Percentiles rank a stretch among this genome's conserved stretches.
phyloP scores from a whole-genome alignment of 176 grass and related monocot genomes.

The Aechmea fasciata region DNA sequence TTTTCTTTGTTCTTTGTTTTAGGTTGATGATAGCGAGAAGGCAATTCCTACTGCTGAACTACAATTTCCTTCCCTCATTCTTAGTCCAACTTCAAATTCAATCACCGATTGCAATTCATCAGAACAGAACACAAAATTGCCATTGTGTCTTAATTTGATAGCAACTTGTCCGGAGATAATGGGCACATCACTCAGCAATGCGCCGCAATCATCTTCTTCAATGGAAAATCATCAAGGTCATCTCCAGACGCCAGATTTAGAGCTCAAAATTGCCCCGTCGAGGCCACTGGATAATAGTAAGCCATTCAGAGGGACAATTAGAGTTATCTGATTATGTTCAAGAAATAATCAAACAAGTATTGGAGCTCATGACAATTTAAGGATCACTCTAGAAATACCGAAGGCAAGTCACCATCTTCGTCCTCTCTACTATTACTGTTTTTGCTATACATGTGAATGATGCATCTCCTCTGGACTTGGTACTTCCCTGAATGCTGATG shows the following conservation, averaged over 20 bases:
- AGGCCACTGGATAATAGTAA: not conserved
- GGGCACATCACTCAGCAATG: not conserved
- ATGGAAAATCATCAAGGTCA: constrained; percentile 3
- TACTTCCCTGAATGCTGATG: no score
- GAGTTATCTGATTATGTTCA: not conserved
- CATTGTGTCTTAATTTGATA: no score
- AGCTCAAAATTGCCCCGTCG: constrained; percentile 1
- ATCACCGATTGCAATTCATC: not conserved
- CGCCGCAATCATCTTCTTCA: not conserved
- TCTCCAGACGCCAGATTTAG: not conserved
- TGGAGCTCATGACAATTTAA: no score
- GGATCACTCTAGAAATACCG: no score
- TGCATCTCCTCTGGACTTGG: no score
- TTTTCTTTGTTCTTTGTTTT: not conserved
- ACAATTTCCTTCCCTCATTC: not conserved
- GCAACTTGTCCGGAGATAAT: no score
- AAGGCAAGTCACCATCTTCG: no score
- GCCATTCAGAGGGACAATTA: constrained; percentile 1
- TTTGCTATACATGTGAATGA: no score
- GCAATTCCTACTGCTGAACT: constrained; percentile 1
- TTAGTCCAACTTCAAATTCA: not conserved
- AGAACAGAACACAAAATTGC: not conserved
- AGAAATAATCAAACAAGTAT: no score
- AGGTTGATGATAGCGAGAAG: constrained; percentile 17
- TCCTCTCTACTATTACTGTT: no score